Evolutionary conservation across 2,329 filamentous ascomycete species (phyloP).

Genomic region (Phaeosphaeriaceae sp.): DNA sequence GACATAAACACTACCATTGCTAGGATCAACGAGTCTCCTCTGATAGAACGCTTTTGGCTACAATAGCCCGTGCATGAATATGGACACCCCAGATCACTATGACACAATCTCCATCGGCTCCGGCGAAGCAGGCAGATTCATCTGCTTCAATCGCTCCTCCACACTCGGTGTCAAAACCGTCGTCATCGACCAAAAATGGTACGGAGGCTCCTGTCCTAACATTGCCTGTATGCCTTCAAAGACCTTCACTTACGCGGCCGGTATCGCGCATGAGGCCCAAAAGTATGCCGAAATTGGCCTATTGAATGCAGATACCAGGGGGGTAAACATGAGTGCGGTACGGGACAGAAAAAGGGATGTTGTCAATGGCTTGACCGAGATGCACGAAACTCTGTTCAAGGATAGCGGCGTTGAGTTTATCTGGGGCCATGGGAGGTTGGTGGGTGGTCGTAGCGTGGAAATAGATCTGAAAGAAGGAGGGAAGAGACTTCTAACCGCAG

Average conservation of each 20-base stretch:
- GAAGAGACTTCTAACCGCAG: conserved; percentile 16
- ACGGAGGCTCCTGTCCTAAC: conserved; percentile 22
- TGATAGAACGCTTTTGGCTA: too few species aligned
- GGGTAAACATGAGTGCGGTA: conserved; percentile 10
- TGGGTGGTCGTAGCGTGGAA: conserved; percentile 8
- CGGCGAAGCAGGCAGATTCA: conserved; percentile 18
- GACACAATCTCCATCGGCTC: conserved; percentile 20
- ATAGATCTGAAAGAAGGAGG: conserved; percentile 11
- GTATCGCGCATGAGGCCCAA: conserved; percentile 6
- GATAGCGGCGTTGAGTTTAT: conserved; percentile 13
- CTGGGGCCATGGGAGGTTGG: conserved; percentile 8
- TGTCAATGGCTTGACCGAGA: conserved; percentile 17
- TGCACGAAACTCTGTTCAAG: conserved; percentile 15
- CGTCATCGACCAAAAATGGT: conserved; percentile 17
- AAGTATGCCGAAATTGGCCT: conserved; percentile 11
- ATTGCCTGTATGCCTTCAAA: conserved; percentile 20
- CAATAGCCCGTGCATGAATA: not conserved
- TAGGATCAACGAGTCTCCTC: not conserved
- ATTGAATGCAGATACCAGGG: not conserved
- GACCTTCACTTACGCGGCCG: conserved; percentile 16
- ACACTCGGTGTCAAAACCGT: conserved; percentile 10
- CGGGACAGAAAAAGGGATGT: conserved; percentile 12
- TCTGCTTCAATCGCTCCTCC: conserved; percentile 16
- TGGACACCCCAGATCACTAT: conserved; percentile 13
- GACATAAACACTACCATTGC: too few species aligned